Percentiles rank a stretch among this genome's conserved stretches.
Evolutionary conservation across 2,329 filamentous ascomycete species (phyloP).

Genomic region (Colletotrichum lindemuthianum): DNA sequence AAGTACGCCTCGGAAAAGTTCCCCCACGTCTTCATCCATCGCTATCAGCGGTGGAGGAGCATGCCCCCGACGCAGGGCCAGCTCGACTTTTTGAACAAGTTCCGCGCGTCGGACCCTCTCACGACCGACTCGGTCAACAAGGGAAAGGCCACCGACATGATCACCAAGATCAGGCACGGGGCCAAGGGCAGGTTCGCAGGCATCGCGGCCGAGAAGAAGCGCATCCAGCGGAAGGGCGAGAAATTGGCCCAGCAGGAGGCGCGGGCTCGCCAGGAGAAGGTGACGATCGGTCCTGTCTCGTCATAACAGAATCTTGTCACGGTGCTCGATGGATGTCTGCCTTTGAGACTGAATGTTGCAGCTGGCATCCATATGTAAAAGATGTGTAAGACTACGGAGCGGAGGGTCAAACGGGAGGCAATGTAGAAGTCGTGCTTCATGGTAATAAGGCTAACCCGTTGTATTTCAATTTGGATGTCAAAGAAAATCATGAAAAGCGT

Average conservation of each 20-base stretch:
- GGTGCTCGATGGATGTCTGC: too few relatives aligned
- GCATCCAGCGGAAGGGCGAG: conserved; percentile 50
- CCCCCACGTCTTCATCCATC: conserved; percentile 72
- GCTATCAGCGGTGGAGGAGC: conserved; percentile 75
- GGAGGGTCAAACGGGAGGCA: too few relatives aligned
- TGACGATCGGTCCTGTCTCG: conserved; percentile 64
- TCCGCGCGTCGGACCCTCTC: conserved; percentile 65
- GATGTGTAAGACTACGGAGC: background rate
- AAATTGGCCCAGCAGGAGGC: conserved; percentile 50
- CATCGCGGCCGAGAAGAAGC: conserved; percentile 63
- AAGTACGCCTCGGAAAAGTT: conserved; percentile 78
- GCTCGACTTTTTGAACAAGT: conserved; percentile 75
- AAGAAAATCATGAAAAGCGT: too few relatives aligned
- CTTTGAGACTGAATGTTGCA: too few relatives aligned
- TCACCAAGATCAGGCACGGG: conserved; percentile 89
- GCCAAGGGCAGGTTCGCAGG: conserved; percentile 71
- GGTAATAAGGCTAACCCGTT: too few relatives aligned
- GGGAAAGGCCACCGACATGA: conserved; percentile 88
- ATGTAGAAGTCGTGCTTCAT: too few relatives aligned
- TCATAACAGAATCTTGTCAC: background rate
- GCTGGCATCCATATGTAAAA: background rate
- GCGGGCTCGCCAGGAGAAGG: conserved; percentile 58
- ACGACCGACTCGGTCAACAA: conserved; percentile 72
- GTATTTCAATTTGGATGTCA: too few relatives aligned
- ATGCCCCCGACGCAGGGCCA: conserved; percentile 72